Conservation (phyloP, 345 rosid species). For the Populus pruinosa region DNA sequence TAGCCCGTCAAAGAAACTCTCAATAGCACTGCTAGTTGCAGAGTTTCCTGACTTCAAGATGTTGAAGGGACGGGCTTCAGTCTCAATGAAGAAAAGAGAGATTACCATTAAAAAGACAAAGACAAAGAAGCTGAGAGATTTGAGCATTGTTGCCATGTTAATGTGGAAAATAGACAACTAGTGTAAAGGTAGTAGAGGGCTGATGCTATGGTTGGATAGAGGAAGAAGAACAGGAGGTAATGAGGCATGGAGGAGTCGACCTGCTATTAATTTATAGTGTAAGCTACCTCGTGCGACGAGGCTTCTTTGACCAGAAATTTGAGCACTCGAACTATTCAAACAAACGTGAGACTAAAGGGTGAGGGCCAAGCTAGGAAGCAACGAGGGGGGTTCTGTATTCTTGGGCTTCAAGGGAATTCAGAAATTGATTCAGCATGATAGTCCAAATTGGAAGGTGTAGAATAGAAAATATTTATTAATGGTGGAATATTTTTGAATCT, state of each 20-base stretch:
- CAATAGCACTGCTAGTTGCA: constrained; percentile 13
- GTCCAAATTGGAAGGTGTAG: constrained; percentile 30
- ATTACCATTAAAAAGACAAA: constrained; percentile 11
- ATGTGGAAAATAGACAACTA: neutral
- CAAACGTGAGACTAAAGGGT: neutral
- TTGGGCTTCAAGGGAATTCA: neutral
- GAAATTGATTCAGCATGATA: constrained; percentile 1
- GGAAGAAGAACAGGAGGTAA: neutral
- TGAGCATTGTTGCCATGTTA: constrained; percentile 25
- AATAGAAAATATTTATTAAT: neutral
- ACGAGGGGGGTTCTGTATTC: constrained; percentile 24
- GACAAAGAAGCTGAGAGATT: constrained; percentile 23
- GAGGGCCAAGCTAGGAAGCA: constrained; percentile 17
- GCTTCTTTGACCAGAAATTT: constrained; percentile 15
- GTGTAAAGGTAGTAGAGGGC: neutral
- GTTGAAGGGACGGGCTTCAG: constrained; percentile 41
- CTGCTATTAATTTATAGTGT: neutral
- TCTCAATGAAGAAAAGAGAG: constrained; percentile 22
- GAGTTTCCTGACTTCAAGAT: constrained; percentile 12
- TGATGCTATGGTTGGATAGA: neutral
- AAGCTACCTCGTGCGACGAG: neutral
- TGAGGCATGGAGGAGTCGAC: neutral
- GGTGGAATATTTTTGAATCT: neutral
- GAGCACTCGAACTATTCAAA: neutral
- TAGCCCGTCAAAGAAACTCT: constrained; percentile 37